A percentile compares a stretch with the other conserved stretches of the same genome.
These are phyloP conservation scores for Pichia membranifaciens DNA, from an alignment of 805 yeast species.

Conservation along the genomic window DNA sequence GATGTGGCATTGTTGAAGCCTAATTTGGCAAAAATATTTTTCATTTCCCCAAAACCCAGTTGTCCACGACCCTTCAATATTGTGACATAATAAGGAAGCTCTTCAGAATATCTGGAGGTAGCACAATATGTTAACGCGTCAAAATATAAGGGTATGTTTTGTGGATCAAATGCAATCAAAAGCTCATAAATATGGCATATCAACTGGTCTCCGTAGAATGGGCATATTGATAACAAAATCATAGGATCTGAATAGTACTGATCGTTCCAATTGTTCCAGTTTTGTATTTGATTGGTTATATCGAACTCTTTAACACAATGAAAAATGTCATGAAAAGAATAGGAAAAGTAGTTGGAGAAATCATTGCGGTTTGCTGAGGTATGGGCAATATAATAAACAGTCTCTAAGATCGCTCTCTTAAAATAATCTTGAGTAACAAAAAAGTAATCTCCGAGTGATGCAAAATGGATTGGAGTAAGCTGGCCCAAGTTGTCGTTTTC, in stretches of 20 bases:
- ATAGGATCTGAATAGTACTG: conserved; percentile 22
- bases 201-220: conserved; percentile 43
- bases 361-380: conserved; percentile 21
- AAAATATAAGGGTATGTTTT: conserved; percentile 43
- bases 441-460: conserved; percentile 22
- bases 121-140: conserved; percentile 53
- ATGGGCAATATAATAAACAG: conserved; percentile 38
- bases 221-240: conserved; percentile 43
- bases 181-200: conserved; percentile 43
- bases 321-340: conserved; percentile 22
- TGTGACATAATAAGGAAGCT: conserved; percentile 32
- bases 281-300: conserved; percentile 16
- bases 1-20: conserved; percentile 25
- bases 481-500: conserved; percentile 20
- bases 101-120: conserved; percentile 41
- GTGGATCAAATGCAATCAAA: conserved; percentile 38
- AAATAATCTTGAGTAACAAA: conserved; percentile 41
- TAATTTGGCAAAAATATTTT: conserved; percentile 23
- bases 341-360: conserved; percentile 12
- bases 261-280: conserved; percentile 23
- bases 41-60: conserved; percentile 43
- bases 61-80: conserved; percentile 47
- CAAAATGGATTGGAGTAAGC: conserved; percentile 26
- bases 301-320: conserved; percentile 24
- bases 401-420: conserved; percentile 49